A percentile compares a stretch with the other conserved stretches of the same genome.
phyloP scores from a whole-genome alignment of 225 moss, liverwort and hornwort species.

The Physcomitrellopsis africana region DNA sequence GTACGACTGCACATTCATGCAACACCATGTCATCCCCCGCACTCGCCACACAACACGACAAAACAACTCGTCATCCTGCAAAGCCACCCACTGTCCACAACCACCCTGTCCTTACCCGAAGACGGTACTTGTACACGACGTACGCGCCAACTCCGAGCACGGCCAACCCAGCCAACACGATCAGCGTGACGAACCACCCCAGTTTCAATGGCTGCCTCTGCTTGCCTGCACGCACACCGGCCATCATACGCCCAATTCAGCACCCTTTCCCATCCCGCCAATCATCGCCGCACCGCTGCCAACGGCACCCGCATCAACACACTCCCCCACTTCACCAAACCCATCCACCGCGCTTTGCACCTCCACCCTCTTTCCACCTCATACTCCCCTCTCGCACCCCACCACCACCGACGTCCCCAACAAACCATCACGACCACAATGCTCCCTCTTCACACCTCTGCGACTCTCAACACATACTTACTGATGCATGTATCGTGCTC shows the following conservation, averaged over 20 bases:
- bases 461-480: conserved; percentile 26
- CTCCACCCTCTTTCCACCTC: too few relatives aligned
- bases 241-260: not conserved
- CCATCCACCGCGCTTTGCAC: too few relatives aligned
- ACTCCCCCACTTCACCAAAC: not conserved
- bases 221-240: conserved; percentile 36
- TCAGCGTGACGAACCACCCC: conserved; percentile 52
- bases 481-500: conserved; percentile 82
- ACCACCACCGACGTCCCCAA: too few relatives aligned
- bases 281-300: not conserved
- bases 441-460: not conserved
- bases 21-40: not conserved
- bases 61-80: not conserved
- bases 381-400: not conserved
- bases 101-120: conserved; percentile 39
- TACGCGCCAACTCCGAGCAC: conserved; percentile 46
- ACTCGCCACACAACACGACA: not conserved
- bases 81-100: not conserved
- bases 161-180: conserved; percentile 40
- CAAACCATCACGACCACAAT: not conserved
- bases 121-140: conserved; percentile 72
- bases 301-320: not conserved
- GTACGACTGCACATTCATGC: conserved; percentile 39
- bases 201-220: conserved; percentile 34
- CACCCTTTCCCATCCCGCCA: too few relatives aligned